Base-by-base conservation (phyloP, 2,329 filamentous ascomycete genomes). In the Paecilomyces fulvus region DNA sequence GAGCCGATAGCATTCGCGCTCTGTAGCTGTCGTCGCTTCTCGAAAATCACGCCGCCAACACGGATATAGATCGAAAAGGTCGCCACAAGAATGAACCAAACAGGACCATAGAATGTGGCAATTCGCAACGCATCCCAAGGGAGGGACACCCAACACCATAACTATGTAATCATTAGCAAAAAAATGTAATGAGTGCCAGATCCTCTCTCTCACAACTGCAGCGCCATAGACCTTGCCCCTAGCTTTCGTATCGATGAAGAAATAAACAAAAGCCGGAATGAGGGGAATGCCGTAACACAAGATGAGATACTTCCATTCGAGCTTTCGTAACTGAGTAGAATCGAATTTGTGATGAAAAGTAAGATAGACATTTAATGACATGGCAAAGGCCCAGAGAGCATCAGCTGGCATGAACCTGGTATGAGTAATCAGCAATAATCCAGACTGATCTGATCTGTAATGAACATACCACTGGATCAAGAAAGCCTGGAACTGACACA, bases 301-400 rank as follows among this genome's bases (percentile, higher is more conserved):
- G 1, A 85, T 30, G 1, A 90, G 68, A 61, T 94, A 94, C 56
- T 80, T 85, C 50, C 85, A 81, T 67, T 94, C 90, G 67, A 92
- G 79, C 49, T 72, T 77, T 10, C 83, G 83, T 12, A 94, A 75
- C 54, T 81, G 79, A 3, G 78, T 72, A 1, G 85, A 82, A 58
- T 87, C 83, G 63, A 85, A 92, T 60, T 87, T 88, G 64, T 78
- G 79, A 70, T 90, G 91, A 66, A 94, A 90, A 0, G 89, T 91
- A 12, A 92, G 73, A 69, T 90, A 90, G 53, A 94, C 89, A 67
- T 94, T 95, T 62, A 86, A 79, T 1, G 89, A 88, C 89, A 95
- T 94, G 55, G 87, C 84, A 57, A 92, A 78, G 0, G 87, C 88
- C 88, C 86, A 92, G 50, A 87, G 78, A 1, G 86, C 84, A 74